phyloP scores from a whole-genome alignment of 2,329 filamentous ascomycete species.

The Phaeosphaeria sp. region DNA sequence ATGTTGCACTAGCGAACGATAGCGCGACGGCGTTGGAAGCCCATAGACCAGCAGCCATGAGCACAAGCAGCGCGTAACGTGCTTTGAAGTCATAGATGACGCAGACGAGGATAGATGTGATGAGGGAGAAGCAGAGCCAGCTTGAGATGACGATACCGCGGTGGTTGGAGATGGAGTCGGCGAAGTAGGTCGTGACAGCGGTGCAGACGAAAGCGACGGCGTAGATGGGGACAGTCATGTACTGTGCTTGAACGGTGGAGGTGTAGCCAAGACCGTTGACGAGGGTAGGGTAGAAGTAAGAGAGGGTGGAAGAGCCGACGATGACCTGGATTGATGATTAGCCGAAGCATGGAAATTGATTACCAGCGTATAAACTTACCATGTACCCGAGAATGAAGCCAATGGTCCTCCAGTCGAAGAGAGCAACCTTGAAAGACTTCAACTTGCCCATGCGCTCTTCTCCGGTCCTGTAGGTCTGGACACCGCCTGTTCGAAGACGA shows the following conservation, averaged over 20 bases:
- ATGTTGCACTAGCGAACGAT: slow-evolving; percentile 60
- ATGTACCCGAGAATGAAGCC: slow-evolving; percentile 59
- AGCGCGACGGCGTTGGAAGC: slow-evolving; percentile 59
- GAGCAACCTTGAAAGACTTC: slow-evolving; percentile 48
- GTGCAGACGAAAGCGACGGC: slow-evolving; percentile 60
- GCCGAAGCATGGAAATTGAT: too few species aligned
- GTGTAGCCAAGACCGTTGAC: slow-evolving; percentile 60
- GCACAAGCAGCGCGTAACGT: slow-evolving; percentile 61
- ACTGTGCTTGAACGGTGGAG: slow-evolving; percentile 53
- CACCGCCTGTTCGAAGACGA: slow-evolving; percentile 53
- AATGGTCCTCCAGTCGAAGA: slow-evolving; percentile 57
- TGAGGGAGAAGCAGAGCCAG: slow-evolving; percentile 54
- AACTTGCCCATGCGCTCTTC: slow-evolving; percentile 44
- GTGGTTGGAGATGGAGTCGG: slow-evolving; percentile 54
- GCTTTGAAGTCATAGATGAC: slow-evolving; percentile 59
- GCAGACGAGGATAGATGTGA: slow-evolving; percentile 50
- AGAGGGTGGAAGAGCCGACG: slow-evolving; percentile 58
- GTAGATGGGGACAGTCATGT: slow-evolving; percentile 63
- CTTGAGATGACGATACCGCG: slow-evolving; percentile 57
- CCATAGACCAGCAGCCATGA: slow-evolving; percentile 64
- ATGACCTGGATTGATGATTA: slow-evolving; percentile 40
- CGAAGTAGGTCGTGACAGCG: slow-evolving; percentile 54
- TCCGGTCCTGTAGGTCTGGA: slow-evolving; percentile 42
- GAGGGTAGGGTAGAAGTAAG: slow-evolving; percentile 62
- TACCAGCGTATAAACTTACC: too few species aligned